Percentiles rank a stretch among this genome's conserved stretches.
Conservation (phyloP, 192 early-diverging fungal genomes). For the Jimgerdemannia flammicorona region DNA sequence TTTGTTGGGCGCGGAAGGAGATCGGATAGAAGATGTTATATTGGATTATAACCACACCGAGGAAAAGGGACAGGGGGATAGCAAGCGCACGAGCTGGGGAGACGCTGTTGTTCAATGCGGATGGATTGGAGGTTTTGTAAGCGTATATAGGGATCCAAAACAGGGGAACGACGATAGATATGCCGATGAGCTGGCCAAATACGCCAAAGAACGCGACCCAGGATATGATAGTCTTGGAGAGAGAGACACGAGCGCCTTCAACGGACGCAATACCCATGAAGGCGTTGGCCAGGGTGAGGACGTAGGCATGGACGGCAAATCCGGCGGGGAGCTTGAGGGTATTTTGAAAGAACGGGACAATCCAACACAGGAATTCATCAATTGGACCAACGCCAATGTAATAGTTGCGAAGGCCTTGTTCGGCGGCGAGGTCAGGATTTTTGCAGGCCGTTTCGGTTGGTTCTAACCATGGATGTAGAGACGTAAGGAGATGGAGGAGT, state of each 20-base stretch:
- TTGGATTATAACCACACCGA: neutral
- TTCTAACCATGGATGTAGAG: neutral
- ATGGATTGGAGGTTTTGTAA: neutral
- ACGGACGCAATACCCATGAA: constrained; percentile 1
- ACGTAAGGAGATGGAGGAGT: neutral
- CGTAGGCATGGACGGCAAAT: neutral
- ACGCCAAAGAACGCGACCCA: constrained; percentile 8
- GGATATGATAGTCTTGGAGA: constrained; percentile 1
- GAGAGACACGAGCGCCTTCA: constrained; percentile 10
- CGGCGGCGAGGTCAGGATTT: neutral
- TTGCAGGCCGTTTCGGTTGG: neutral
- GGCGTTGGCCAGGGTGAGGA: constrained; percentile 2
- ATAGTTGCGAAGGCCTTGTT: neutral
- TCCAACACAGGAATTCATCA: constrained; percentile 14
- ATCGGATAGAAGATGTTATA: neutral
- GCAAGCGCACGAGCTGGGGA: neutral
- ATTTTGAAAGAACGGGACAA: constrained; percentile 11
- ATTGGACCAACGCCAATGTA: neutral
- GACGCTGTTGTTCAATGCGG: neutral
- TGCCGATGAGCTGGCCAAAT: constrained; percentile 2
- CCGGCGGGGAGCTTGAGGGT: neutral
- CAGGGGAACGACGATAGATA: constrained; percentile 10
- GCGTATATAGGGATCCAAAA: constrained; percentile 12
- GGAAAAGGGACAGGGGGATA: neutral
- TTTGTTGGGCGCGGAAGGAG: neutral